Evolutionary conservation across 805 yeast genomes (phyloP), one percentile per base, ranked within the genome.

Genomic region (Monosporozyma siamensis): DNA sequence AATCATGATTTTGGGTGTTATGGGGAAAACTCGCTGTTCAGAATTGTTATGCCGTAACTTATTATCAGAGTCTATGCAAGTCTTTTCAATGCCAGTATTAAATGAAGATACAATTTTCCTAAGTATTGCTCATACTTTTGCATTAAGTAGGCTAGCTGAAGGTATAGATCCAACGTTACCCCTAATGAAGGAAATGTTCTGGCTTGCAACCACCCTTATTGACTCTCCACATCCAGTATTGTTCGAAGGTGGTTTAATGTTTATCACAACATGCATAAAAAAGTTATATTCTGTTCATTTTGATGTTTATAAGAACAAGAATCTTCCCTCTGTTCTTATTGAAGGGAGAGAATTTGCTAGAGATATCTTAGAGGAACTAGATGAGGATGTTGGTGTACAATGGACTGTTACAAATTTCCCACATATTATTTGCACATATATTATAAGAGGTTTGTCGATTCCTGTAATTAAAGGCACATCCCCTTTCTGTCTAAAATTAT

Each of bases 1-100:
- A 1, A 62, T 80, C 44, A 62, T 83, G 42, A 71, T 82, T 8
- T 68, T 83, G 14, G 90, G 94, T 26, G 73, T 80, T 29, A 59
- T 85, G 38, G 70, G 83, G 0, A 74, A 74, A 44, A 62, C 67
- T 11, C 86, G 86, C 18, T 72, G 80, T 14, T 74, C 74, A 40
- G 83, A 78, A 51, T 67, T 68, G n/a, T 51, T 64, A 50, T 74
- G 70, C 18, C 51, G 44, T 29, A 53, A 49, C 24, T 36, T 59
- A 20, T 46, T 57, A 14, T 36, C 37, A 2, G 56, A 53, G 31
- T 51, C 58, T 1, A 49, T 63, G 40, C 62, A 59, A 23, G 56
- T 71, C 3, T 43, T 61, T n/a, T 61, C 61, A 3, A 51, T 56
- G 35, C 57, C 59, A 7, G 59, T 58, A 11, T 49, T 58, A 14